Conservation (phyloP, 192 early-diverging fungal genomes). For the Coemansia sp. region DNA sequence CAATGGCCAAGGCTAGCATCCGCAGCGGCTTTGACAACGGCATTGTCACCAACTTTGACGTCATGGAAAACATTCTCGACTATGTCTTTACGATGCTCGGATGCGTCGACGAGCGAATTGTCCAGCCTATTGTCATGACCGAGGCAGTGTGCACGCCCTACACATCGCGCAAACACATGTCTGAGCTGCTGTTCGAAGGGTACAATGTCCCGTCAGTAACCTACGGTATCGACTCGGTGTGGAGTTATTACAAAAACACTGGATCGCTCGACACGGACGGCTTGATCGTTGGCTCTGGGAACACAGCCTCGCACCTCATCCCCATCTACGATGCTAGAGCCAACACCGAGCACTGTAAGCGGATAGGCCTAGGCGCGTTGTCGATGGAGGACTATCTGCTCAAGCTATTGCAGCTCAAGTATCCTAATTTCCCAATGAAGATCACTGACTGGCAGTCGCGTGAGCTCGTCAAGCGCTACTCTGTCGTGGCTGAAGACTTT, state of each 20-base stretch:
- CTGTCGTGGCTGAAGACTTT: constrained; percentile 79
- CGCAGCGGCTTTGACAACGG: constrained; percentile 46
- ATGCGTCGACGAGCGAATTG: constrained; percentile 68
- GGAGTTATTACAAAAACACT: constrained; percentile 81
- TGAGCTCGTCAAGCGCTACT: constrained; percentile 71
- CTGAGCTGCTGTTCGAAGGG: constrained; percentile 88
- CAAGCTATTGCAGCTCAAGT: constrained; percentile 89
- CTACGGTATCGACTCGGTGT: constrained; percentile 88
- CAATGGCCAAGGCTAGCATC: constrained; percentile 53
- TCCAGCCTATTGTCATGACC: constrained; percentile 88
- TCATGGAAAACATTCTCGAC: constrained; percentile 81
- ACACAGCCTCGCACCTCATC: constrained; percentile 75
- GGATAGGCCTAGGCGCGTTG: constrained; percentile 81
- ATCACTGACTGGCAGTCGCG: constrained; percentile 76
- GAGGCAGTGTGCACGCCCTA: constrained; percentile 80
- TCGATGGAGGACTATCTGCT: constrained; percentile 81
- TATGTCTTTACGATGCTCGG: constrained; percentile 85
- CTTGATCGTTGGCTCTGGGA: constrained; percentile 74
- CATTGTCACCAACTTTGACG: constrained; percentile 51
- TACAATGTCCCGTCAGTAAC: constrained; percentile 77
- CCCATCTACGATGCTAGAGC: constrained; percentile 70
- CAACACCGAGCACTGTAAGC: constrained; percentile 68
- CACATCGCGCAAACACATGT: constrained; percentile 77
- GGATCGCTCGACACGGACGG: constrained; percentile 65
- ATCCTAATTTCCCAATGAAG: constrained; percentile 85